These are phyloP conservation scores for Emmonsiellopsis sp. DNA, from an alignment of 2,329 filamentous ascomycete genomes.

Conservation along the genomic window DNA sequence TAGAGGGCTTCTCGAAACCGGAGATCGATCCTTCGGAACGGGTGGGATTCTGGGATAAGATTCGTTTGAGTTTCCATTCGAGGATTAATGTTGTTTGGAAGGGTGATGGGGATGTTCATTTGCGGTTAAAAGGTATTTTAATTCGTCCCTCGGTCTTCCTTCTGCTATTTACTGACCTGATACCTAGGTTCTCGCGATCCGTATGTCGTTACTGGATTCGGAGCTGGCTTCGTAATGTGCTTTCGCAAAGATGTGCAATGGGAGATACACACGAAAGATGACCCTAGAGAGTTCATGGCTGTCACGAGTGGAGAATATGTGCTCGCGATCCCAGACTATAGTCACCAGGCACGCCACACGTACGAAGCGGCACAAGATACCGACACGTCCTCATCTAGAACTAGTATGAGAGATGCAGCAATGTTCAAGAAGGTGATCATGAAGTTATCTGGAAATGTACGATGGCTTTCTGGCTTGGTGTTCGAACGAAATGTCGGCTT, in stretches of 20 bases:
- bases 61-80: conserved; percentile 88
- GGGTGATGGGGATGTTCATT: conserved; percentile 88
- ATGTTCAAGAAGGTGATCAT: conserved; percentile 97
- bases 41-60: conserved; percentile 98
- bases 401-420: conserved; percentile 44
- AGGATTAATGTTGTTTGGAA: conserved; percentile 84
- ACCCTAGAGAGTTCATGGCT: conserved; percentile 88
- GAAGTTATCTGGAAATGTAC: conserved; percentile 94
- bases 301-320: conserved; percentile 95
- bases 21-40: conserved; percentile 87
- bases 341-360: conserved; percentile 69
- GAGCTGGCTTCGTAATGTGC: conserved; percentile 95
- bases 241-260: conserved; percentile 92
- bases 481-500: conserved; percentile 76
- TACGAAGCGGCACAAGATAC: conserved; percentile 39
- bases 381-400: conserved; percentile 54
- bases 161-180: conserved; percentile 9
- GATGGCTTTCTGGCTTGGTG: conserved; percentile 82
- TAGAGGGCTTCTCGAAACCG: conserved; percentile 95
- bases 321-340: conserved; percentile 87
- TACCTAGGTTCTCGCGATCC: conserved; percentile 66
- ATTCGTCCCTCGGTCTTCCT: not conserved
- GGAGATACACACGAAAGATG: conserved; percentile 73
- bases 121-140: conserved; percentile 69
- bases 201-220: conserved; percentile 84